These are phyloP conservation scores for Pestalotiopsis sp. DNA, from an alignment of 2,329 filamentous ascomycete species.

Conservation along the genomic window DNA sequence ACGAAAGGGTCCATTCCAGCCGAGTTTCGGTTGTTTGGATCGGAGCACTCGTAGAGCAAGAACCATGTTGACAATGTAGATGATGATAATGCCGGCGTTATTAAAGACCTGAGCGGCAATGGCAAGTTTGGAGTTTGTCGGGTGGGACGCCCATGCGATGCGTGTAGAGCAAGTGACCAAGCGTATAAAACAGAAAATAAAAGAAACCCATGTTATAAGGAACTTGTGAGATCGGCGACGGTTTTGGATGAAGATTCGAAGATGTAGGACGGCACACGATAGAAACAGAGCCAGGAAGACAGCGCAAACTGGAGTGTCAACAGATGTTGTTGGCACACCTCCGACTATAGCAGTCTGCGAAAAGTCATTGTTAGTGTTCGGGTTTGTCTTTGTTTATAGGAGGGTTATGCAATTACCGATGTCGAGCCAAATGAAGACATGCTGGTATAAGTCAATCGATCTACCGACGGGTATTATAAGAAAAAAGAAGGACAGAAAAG, in stretches of 20 bases:
- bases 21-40: neutral
- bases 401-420: neutral
- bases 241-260: neutral
- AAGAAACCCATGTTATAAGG: neutral
- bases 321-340: neutral
- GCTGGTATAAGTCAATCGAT: neutral
- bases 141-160: constrained; percentile 16
- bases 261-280: neutral
- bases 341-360: neutral
- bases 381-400: neutral
- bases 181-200: constrained; percentile 2
- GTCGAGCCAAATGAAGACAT: neutral
- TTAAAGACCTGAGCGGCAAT: constrained; percentile 33
- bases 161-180: constrained; percentile 2
- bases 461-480: neutral
- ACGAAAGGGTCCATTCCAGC: neutral
- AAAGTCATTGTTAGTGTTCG: neutral
- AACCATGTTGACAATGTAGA: constrained; percentile 8
- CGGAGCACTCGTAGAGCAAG: constrained; percentile 1
- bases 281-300: neutral
- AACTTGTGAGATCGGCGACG: constrained; percentile 7
- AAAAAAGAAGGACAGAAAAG: neutral
- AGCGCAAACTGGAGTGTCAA: neutral
- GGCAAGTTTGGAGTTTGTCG: constrained; percentile 30
- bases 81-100: neutral